Percentiles rank a stretch among this genome's conserved stretches.
These are phyloP conservation scores for Ilyonectria sp. DNA, from an alignment of 2,329 filamentous ascomycete species.

Conservation along the genomic window DNA sequence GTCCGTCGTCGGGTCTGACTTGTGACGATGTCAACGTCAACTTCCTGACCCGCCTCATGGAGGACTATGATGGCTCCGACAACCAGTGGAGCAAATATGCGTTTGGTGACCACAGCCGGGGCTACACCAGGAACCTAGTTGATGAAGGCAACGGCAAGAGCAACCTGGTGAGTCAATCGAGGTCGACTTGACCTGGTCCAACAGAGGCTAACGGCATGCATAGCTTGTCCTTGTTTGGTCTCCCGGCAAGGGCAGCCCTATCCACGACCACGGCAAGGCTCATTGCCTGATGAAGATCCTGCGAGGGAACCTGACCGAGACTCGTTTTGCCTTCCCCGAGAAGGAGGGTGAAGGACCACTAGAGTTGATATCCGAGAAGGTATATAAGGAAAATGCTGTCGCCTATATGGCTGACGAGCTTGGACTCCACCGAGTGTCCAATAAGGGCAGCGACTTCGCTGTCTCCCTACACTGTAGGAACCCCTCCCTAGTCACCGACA, in stretches of 20 bases:
- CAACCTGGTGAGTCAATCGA: constrained; percentile 71
- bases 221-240: constrained; percentile 92
- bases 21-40: constrained; percentile 85
- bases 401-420: constrained; percentile 94
- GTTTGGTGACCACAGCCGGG: constrained; percentile 76
- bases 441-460: constrained; percentile 81
- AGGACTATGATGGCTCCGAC: constrained; percentile 77
- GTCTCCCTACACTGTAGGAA: constrained; percentile 83
- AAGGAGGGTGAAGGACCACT: constrained; percentile 68
- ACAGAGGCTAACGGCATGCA: constrained; percentile 37
- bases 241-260: constrained; percentile 84
- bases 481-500: constrained; percentile 40
- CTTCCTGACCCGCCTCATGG: constrained; percentile 81
- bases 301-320: constrained; percentile 84
- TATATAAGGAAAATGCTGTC: constrained; percentile 80
- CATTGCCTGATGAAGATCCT: constrained; percentile 96
- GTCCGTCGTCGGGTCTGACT: constrained; percentile 85
- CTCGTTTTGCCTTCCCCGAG: constrained; percentile 81
- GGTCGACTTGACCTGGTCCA: constrained; percentile 25
- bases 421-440: constrained; percentile 87
- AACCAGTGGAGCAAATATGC: constrained; percentile 83
- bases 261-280: constrained; percentile 91
- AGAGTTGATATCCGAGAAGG: constrained; percentile 75
- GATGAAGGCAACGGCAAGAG: constrained; percentile 89
- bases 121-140: constrained; percentile 91